These are phyloP conservation scores for Colletotrichum tofieldiae DNA, from an alignment of 2,329 filamentous ascomycete species.

Conservation along the genomic window DNA sequence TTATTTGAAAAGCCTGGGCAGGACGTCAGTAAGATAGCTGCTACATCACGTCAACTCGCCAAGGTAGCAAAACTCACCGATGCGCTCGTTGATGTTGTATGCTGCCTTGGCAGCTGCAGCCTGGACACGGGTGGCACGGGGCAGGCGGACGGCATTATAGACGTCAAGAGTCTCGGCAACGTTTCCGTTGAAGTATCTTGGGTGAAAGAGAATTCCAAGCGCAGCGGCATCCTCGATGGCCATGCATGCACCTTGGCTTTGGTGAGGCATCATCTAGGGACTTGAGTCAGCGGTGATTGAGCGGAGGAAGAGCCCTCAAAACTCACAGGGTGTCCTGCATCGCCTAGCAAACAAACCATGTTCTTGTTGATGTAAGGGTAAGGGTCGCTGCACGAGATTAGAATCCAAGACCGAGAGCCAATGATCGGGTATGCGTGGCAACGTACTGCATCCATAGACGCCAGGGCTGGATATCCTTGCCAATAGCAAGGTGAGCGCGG, in stretches of 20 bases:
- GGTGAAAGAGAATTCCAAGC: slow-evolving; percentile 73
- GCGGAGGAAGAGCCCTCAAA: background rate
- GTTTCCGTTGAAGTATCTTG: slow-evolving; percentile 62
- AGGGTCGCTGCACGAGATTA: slow-evolving; percentile 51
- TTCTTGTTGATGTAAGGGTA: slow-evolving; percentile 71
- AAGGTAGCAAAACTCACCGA: slow-evolving; percentile 58
- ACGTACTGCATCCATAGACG: slow-evolving; percentile 72
- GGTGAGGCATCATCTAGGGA: slow-evolving; percentile 66
- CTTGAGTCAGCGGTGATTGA: slow-evolving; percentile 2
- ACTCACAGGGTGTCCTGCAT: slow-evolving; percentile 75
- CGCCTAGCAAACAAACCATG: slow-evolving; percentile 72
- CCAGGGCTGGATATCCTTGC: slow-evolving; percentile 76
- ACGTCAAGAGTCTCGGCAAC: slow-evolving; percentile 63
- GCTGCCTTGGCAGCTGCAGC: slow-evolving; percentile 70
- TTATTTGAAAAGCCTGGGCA: slow-evolving; percentile 73
- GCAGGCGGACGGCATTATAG: slow-evolving; percentile 69
- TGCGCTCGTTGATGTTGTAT: slow-evolving; percentile 75
- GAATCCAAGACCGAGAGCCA: background rate
- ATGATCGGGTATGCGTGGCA: slow-evolving; percentile 14
- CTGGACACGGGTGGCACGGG: slow-evolving; percentile 70
- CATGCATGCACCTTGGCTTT: slow-evolving; percentile 79
- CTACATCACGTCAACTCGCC: background rate
- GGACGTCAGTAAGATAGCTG: background rate
- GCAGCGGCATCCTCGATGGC: slow-evolving; percentile 78
- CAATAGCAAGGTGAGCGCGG: slow-evolving; percentile 70